phyloP scores from a whole-genome alignment of 495 filamentous ascomycete species.

The Xylaria flabelliformis region DNA sequence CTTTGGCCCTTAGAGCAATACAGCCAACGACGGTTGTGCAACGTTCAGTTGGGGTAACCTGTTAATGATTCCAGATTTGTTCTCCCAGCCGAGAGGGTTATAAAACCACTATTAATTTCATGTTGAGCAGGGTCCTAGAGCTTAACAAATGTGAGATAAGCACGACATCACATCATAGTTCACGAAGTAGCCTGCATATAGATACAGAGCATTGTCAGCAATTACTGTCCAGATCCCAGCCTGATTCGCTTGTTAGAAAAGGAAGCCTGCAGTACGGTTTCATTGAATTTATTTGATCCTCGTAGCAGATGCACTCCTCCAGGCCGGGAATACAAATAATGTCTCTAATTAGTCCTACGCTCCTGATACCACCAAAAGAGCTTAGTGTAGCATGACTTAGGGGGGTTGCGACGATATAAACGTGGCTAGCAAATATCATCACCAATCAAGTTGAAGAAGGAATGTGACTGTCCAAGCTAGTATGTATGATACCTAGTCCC shows the following conservation, averaged over 20 bases:
- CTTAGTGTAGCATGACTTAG: neutral
- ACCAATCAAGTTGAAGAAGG: neutral
- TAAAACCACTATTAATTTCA: neutral
- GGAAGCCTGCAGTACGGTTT: neutral
- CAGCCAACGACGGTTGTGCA: neutral
- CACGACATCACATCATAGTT: neutral
- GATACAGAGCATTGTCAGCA: neutral
- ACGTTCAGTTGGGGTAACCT: neutral
- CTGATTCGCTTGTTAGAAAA: neutral
- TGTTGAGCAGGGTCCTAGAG: neutral
- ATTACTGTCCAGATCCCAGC: constrained; percentile 6
- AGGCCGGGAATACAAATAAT: neutral
- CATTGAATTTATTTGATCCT: neutral
- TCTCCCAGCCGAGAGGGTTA: neutral
- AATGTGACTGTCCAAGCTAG: neutral
- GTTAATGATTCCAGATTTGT: neutral
- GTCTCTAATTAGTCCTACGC: neutral
- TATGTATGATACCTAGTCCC: neutral
- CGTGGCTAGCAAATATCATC: neutral
- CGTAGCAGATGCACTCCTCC: neutral
- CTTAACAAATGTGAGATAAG: constrained; percentile 21
- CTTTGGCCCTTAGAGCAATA: neutral
- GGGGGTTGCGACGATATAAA: neutral
- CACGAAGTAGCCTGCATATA: neutral
- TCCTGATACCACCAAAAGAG: neutral